A percentile compares a stretch with the other conserved stretches of the same genome.
These are phyloP conservation scores for Prunus dulcis DNA, from an alignment of 306 rosid genomes.

Conservation along the genomic window DNA sequence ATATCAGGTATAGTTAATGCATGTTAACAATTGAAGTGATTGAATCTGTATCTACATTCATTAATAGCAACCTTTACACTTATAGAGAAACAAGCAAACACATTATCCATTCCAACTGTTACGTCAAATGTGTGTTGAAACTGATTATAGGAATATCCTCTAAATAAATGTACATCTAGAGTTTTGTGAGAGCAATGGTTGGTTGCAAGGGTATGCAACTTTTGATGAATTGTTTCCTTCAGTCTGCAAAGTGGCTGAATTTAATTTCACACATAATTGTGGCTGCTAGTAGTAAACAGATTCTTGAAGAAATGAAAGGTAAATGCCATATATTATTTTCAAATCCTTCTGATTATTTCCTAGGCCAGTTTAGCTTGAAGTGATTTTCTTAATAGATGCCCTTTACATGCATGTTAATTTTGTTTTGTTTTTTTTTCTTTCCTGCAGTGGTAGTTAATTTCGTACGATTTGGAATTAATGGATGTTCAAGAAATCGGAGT, in stretches of 20 bases:
- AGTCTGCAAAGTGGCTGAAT: background rate
- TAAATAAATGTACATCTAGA: background rate
- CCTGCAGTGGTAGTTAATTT: too few species aligned
- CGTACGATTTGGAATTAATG: too few species aligned
- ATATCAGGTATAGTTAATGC: slow-evolving; percentile 10
- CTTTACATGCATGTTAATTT: background rate
- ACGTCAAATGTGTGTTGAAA: background rate
- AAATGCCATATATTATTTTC: background rate
- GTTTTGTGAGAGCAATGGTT: background rate
- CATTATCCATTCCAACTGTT: background rate
- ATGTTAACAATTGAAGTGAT: slow-evolving; percentile 11
- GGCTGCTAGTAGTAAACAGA: too few species aligned
- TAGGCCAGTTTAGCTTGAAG: background rate
- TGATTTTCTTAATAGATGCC: background rate
- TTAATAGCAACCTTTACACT: background rate
- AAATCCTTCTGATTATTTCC: background rate
- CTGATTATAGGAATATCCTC: background rate
- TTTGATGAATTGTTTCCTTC: too few species aligned
- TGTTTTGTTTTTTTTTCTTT: too few species aligned
- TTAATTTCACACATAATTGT: background rate
- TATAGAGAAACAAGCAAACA: background rate
- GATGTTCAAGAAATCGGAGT: too few species aligned
- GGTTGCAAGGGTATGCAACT: background rate
- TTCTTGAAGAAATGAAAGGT: too few species aligned
- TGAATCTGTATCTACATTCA: background rate